Percentiles rank a stretch among this genome's conserved stretches.
Conservation (phyloP, 331 rosid genomes). For the Erythrophleum ivorense region DNA sequence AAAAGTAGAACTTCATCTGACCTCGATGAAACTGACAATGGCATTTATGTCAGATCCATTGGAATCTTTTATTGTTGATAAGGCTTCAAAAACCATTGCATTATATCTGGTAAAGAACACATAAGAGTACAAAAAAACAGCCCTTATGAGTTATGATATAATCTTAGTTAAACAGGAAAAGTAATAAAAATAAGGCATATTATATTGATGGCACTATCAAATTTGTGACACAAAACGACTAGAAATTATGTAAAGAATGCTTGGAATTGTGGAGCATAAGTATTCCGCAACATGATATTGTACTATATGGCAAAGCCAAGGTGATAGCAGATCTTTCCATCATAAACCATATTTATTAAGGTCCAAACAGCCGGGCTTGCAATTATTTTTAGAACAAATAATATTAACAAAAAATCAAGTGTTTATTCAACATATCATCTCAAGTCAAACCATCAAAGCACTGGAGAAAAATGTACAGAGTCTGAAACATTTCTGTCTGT, state of each 20-base stretch:
- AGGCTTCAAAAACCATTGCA: constrained; percentile 59
- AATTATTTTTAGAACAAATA: neutral
- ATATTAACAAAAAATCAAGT: neutral
- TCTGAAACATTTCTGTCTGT: neutral
- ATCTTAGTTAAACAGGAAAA: neutral
- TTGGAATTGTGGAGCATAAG: neutral
- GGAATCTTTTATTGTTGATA: constrained; percentile 49
- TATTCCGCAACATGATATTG: neutral
- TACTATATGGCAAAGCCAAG: neutral
- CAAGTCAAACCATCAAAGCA: neutral
- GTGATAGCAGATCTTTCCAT: neutral
- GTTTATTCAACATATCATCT: neutral
- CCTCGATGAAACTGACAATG: constrained; percentile 57
- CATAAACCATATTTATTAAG: neutral
- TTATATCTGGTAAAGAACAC: constrained; percentile 48
- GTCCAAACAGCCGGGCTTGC: neutral
- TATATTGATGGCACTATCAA: constrained; percentile 4
- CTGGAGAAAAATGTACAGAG: neutral
- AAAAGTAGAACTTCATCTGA: constrained; percentile 34
- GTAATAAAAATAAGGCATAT: neutral
- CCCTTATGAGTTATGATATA: neutral
- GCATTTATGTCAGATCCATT: constrained; percentile 58
- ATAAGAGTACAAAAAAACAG: constrained; percentile 5
- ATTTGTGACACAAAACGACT: neutral
- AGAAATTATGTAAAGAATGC: neutral